phyloP scores from a whole-genome alignment of 169 alveolate genomes.

The Eimeria maxima region DNA sequence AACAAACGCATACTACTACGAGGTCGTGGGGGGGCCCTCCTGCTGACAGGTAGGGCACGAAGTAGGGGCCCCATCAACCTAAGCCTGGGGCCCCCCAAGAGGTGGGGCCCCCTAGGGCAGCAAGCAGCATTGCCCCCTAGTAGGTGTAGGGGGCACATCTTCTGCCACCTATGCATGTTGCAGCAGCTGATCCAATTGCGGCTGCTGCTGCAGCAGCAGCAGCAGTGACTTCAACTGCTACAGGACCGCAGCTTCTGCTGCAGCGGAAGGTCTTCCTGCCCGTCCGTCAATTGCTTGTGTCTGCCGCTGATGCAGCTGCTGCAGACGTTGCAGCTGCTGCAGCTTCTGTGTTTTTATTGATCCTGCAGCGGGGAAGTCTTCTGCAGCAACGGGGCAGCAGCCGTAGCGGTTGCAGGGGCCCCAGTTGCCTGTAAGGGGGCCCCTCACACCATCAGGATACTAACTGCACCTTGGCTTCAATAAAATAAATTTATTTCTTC shows the following conservation, averaged over 20 bases:
- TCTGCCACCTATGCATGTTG: neutral
- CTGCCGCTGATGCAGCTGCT: neutral
- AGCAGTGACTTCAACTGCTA: neutral
- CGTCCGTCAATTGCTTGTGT: neutral
- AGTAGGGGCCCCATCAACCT: neutral
- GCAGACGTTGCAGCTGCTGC: neutral
- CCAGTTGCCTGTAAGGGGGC: neutral
- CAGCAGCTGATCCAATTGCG: neutral
- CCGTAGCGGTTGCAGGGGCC: neutral
- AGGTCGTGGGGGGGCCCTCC: neutral
- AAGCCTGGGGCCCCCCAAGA: neutral
- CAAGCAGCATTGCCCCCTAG: neutral
- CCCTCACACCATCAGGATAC: neutral
- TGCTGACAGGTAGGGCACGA: neutral
- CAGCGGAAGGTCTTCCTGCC: neutral
- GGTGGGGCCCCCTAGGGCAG: neutral
- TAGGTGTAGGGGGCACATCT: neutral
- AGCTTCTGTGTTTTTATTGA: neutral
- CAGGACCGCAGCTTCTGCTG: neutral
- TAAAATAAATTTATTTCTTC: too few relatives aligned
- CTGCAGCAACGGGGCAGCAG: neutral
- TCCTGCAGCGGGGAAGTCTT: neutral
- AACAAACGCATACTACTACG: neutral
- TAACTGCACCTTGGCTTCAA: neutral
- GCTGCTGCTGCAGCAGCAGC: constrained; percentile 4